Percentiles rank a stretch among this genome's conserved stretches.
Evolutionary conservation across 352 stramenopile species (phyloP).

Genomic region (Pythium myriotylum): DNA sequence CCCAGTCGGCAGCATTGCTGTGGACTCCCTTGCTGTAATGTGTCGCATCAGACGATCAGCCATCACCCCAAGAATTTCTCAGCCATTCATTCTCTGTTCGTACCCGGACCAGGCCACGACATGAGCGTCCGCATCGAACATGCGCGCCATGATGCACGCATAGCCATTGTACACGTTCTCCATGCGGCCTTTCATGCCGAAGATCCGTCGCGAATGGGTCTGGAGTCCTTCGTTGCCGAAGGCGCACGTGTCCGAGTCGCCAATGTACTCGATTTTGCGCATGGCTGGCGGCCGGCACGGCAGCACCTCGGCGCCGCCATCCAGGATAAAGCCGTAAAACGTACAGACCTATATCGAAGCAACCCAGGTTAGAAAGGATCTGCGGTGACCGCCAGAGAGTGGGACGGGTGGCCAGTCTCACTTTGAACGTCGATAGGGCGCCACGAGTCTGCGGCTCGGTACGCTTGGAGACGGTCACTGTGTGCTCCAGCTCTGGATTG

Average conservation of each 20-base stretch:
- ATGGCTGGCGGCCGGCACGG: constrained; percentile 36
- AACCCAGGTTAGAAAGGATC: background rate
- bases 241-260: constrained; percentile 82
- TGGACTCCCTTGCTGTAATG: constrained; percentile 76
- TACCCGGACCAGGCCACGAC: constrained; percentile 86
- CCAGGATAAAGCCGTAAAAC: constrained; percentile 89
- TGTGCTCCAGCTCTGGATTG: constrained; percentile 54
- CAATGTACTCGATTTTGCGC: constrained; percentile 85
- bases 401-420: constrained; percentile 15
- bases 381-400: background rate
- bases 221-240: constrained; percentile 86
- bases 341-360: constrained; percentile 62
- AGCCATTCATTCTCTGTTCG: constrained; percentile 4
- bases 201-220: constrained; percentile 72
- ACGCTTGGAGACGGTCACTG: constrained; percentile 75
- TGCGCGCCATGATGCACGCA: constrained; percentile 78
- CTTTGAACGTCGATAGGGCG: constrained; percentile 87
- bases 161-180: constrained; percentile 90
- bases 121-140: constrained; percentile 86
- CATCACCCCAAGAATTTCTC: background rate
- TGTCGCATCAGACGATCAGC: background rate
- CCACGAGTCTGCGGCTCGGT: constrained; percentile 86
- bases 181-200: constrained; percentile 87
- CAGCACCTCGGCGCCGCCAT: constrained; percentile 62
- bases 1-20: constrained; percentile 85